Percentiles rank a stretch among this genome's conserved stretches.
phyloP scores from a whole-genome alignment of 495 filamentous ascomycete genomes.

The Daldinia vernicosa region DNA sequence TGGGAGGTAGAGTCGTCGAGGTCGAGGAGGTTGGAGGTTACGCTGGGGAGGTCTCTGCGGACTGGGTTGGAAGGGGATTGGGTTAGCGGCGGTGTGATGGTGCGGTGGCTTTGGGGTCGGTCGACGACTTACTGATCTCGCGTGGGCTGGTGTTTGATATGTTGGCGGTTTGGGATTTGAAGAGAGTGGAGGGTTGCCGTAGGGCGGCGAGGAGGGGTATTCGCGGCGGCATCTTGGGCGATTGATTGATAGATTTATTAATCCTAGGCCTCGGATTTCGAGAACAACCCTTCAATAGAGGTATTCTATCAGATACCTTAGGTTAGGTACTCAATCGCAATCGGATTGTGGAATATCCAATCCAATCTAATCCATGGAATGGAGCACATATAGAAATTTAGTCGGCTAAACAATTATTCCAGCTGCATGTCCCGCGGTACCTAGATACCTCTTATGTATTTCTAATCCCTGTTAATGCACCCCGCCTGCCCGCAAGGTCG shows the following conservation, averaged over 20 bases:
- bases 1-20: conserved; percentile 21
- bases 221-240: conserved; percentile 45
- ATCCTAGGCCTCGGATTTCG: conserved; percentile 2
- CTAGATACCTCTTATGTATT: not conserved
- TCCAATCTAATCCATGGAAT: not conserved
- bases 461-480: conserved; percentile 10
- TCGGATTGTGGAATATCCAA: not conserved
- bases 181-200: conserved; percentile 32
- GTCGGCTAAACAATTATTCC: conserved; percentile 35
- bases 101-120: not conserved
- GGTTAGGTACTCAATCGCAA: not conserved
- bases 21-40: conserved; percentile 29
- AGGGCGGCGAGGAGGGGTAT: conserved; percentile 36
- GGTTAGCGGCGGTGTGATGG: conserved; percentile 12
- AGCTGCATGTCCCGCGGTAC: conserved; percentile 4
- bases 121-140: conserved; percentile 25
- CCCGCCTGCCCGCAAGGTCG: conserved; percentile 24
- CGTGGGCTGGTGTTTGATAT: conserved; percentile 30
- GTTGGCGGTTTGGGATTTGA: conserved; percentile 30
- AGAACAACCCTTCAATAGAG: conserved; percentile 2
- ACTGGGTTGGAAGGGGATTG: conserved; percentile 3
- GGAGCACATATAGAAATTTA: conserved; percentile 19
- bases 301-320: not conserved
- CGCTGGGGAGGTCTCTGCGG: conserved; percentile 24
- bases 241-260: conserved; percentile 11